Conservation (phyloP, 176 grass and related monocot genomes). For the Elymus sibiricus region DNA sequence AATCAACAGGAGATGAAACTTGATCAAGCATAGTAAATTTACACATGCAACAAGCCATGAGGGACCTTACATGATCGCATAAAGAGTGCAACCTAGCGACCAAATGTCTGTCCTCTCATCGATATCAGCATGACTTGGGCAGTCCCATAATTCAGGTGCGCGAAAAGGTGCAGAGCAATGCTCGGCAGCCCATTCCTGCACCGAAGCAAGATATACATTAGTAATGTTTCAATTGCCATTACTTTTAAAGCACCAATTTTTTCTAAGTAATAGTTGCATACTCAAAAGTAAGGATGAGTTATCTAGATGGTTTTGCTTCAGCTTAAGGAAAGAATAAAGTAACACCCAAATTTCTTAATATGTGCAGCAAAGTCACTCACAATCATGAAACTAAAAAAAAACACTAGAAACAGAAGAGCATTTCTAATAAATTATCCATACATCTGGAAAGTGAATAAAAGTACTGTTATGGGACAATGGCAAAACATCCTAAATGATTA, state of each 20-base stretch:
- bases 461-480: not conserved
- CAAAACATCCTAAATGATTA: not conserved
- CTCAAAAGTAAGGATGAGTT: not conserved
- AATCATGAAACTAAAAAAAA: not conserved
- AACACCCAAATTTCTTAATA: not conserved
- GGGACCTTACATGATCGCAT: conserved; percentile 81
- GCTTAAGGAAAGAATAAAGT: not conserved
- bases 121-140: conserved; percentile 77
- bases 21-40: not conserved
- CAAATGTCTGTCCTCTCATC: conserved; percentile 96
- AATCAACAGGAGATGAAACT: conserved; percentile 7
- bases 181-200: conserved; percentile 74
- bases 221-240: not conserved
- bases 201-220: not conserved
- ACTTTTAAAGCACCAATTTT: not conserved
- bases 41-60: not conserved
- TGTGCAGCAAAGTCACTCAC: not conserved
- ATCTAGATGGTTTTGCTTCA: not conserved
- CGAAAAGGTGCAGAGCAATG: conserved; percentile 95
- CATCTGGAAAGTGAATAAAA: not conserved
- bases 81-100: conserved; percentile 92
- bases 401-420: not conserved
- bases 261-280: not conserved
- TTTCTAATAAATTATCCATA: not conserved
- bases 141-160: conserved; percentile 96